phyloP scores from a whole-genome alignment of 345 rosid species.

The Aquilaria malaccensis region DNA sequence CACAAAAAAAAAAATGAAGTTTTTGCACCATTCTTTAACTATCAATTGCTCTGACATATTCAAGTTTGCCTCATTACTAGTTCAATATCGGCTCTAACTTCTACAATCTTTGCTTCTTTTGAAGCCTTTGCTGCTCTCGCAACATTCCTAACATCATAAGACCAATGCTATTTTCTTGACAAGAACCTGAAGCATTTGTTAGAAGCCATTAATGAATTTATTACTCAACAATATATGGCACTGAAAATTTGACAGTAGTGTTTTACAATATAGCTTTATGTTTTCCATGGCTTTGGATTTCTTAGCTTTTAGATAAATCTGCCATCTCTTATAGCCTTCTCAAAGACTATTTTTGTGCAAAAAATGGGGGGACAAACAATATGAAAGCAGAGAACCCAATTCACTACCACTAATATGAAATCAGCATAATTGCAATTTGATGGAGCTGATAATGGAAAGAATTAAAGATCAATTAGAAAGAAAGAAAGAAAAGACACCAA shows the following conservation, averaged over 20 bases:
- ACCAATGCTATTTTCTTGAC: constrained; percentile 79
- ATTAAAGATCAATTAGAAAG: neutral
- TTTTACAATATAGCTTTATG: neutral
- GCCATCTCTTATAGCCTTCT: too few relatives aligned
- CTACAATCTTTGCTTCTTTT: constrained; percentile 60
- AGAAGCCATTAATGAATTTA: constrained; percentile 7
- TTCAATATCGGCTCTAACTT: constrained; percentile 76
- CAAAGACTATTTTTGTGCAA: too few relatives aligned
- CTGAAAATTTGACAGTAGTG: neutral
- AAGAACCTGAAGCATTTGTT: constrained; percentile 79
- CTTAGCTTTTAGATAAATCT: too few relatives aligned
- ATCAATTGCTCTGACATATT: constrained; percentile 5
- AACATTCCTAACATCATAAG: constrained; percentile 62
- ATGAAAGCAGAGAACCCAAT: too few relatives aligned
- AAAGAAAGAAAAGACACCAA: constrained; percentile 35
- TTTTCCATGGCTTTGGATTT: too few relatives aligned
- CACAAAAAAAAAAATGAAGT: too few relatives aligned
- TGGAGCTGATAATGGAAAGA: neutral
- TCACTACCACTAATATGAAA: too few relatives aligned
- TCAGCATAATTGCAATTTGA: too few relatives aligned
- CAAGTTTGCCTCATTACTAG: constrained; percentile 38
- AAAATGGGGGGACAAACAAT: too few relatives aligned
- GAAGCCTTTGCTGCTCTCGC: constrained; percentile 67
- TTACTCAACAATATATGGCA: neutral
- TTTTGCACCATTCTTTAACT: too few relatives aligned